phyloP scores from a whole-genome alignment of 129 eudicot species.

The Helianthus annuus region HanXRQr2.0-SUNRISE NC_035446.2:171346691-171347190 shows the following conservation, averaged over 20 bases:
- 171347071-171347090: constrained; percentile 53
- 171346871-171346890: not conserved
- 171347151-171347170: constrained; percentile 81
- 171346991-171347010: constrained; percentile 90
- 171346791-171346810: constrained; percentile 84
- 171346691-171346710: constrained; percentile 72
- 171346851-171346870: not conserved
- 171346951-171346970: constrained; percentile 74
- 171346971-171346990: constrained; percentile 64
- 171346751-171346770: constrained; percentile 32
- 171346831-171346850: not conserved
- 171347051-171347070: constrained; percentile 60
- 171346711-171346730: constrained; percentile 90
- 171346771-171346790: constrained; percentile 67
- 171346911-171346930: constrained; percentile 60
- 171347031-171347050: constrained; percentile 73
- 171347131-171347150: constrained; percentile 69
- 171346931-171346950: constrained; percentile 78
- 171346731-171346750: constrained; percentile 64
- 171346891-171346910: not conserved
- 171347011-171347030: constrained; percentile 58
- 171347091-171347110: constrained; percentile 65
- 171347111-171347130: constrained; percentile 73
- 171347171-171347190: constrained; percentile 89
- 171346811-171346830: constrained; percentile 13